Evolutionary conservation across 768 basidiomycete species (phyloP).

Genomic region (Kwoniella sp.): DNA sequence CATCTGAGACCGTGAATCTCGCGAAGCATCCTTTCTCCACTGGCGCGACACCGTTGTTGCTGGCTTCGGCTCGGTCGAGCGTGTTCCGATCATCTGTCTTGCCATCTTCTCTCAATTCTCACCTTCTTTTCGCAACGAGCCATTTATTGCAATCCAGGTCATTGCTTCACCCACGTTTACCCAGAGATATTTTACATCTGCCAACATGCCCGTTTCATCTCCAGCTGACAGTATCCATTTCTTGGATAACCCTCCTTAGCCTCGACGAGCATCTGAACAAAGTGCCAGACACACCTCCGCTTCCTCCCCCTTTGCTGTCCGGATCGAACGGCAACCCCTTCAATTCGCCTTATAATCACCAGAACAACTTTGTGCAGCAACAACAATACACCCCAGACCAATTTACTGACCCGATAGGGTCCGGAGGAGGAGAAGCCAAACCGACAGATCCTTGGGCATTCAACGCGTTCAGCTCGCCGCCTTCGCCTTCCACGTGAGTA

Average conservation of each 20-base stretch:
- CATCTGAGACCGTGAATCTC: neutral
- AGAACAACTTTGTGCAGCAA: slow-evolving; percentile 17
- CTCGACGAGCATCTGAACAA: slow-evolving; percentile 31
- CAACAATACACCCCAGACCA: slow-evolving; percentile 17
- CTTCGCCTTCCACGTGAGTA: slow-evolving; percentile 49
- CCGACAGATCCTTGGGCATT: slow-evolving; percentile 20
- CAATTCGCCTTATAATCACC: slow-evolving; percentile 21
- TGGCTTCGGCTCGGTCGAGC: neutral
- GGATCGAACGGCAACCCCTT: slow-evolving; percentile 8
- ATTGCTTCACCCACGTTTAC: too few relatives aligned
- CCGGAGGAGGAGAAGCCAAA: slow-evolving; percentile 22
- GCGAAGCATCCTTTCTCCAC: neutral
- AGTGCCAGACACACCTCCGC: slow-evolving; percentile 38
- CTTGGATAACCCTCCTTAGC: slow-evolving; percentile 7
- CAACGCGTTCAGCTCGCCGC: slow-evolving; percentile 38
- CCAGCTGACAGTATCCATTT: neutral
- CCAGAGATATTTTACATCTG: too few relatives aligned
- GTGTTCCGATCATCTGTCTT: neutral
- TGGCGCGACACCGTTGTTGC: neutral
- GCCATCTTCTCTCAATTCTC: neutral
- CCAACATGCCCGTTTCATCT: neutral
- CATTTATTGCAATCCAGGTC: too few relatives aligned
- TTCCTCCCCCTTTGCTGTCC: slow-evolving; percentile 17
- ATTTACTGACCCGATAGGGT: slow-evolving; percentile 10
- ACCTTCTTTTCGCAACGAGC: too few relatives aligned